Evolutionary conservation across 768 basidiomycete species (phyloP), one percentile per base, ranked within the genome.

Genomic region (Boletus reticulatus): DNA sequence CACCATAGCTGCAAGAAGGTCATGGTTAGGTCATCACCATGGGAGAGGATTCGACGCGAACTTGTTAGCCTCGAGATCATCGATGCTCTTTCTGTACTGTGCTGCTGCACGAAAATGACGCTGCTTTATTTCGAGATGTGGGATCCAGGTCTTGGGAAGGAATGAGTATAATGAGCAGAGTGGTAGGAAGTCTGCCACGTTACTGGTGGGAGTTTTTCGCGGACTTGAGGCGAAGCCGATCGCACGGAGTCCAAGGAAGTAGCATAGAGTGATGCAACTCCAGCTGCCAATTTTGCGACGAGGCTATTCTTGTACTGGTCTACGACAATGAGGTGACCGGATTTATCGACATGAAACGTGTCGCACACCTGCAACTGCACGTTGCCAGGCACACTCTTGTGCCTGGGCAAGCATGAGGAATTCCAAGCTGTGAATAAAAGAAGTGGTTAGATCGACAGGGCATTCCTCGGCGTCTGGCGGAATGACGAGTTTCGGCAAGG

Each of bases 311-410:
- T 94, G 67, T 83, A 85, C 62, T 83, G 82, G 66, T 81, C 84
- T 84, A 19, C 34, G 49, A 34, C 51, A 12, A 36, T 53, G 41
- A 47, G 46, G 24, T 6, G 37, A 37, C 12, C 24, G 38, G 31
- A n/a, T 12, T 1, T 7, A 31, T 38, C 16, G 12, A 34, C 4
- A 17, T 37, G 47, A 47, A 29, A 41, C 37, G 17, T 12, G 43
- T 11, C 4, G 62, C 67, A 62, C 62, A 92, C 94, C 90, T 55
- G 91, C 73, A 66, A 88, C 87, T 16, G 94, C 94, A 61, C 88
- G 82, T 67, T 96, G 94, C 95, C 95, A 98, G 41, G 86, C 92
- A 67, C 92, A 96, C 73, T 99, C 97, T 62, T 98, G 96, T 1
- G 94, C 95, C 71, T 98, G 93, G 1, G 94, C 94, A 6, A 95